Evolutionary conservation across 1,139 yeast genomes (phyloP), one percentile per base, ranked within the genome.

Genomic region (Pichia norvegensis): DNA sequence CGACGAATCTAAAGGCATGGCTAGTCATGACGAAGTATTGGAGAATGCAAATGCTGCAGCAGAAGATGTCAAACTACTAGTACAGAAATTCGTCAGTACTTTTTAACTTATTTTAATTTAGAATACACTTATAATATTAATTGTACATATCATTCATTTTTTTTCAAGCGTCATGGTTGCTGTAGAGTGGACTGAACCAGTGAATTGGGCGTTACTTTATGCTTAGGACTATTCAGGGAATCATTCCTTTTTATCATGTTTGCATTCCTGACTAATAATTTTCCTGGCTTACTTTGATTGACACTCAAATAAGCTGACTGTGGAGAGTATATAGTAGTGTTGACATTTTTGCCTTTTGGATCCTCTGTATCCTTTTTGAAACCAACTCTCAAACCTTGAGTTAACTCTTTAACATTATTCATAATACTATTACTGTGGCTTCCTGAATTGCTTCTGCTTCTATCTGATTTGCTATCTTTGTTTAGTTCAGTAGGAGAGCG

Each of bases 21-120:
- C 97, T 2, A 80, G 81, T 48, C 97, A 92, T 62, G 83, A 71
- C 20, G 97, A 92, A 65, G 98, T 92, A 1, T 70, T 92, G 47
- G 87, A 82, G 55, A 82, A 82, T 40, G 97, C 96, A 13, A 73
- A 75, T 42, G 76, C 71, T 51, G 97, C 97, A 0, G 84, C 95
- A 0, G 64, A 70, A 46, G 97, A 88, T 61, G 92, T 90, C 25
- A 81, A 87, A 62, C 67, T 57, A 39, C 73, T 90, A 45, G 73
- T 90, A 44, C 84, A 76, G 53, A 77, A 76, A 39, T 76, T 86
- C 4, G 76, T 85, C 38, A 77, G 78, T 39, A 44, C 46, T 20
- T 38, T 56, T 31, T 40, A 44, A 25, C 37, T 33, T 17, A 14
- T 16, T 8, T 4, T 8, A n/a, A 5, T 16, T 11, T 6, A 3